A percentile compares a stretch with the other conserved stretches of the same genome.
Evolutionary conservation across 2,329 filamentous ascomycete species (phyloP).

Genomic region (Seiridium unicorne): DNA sequence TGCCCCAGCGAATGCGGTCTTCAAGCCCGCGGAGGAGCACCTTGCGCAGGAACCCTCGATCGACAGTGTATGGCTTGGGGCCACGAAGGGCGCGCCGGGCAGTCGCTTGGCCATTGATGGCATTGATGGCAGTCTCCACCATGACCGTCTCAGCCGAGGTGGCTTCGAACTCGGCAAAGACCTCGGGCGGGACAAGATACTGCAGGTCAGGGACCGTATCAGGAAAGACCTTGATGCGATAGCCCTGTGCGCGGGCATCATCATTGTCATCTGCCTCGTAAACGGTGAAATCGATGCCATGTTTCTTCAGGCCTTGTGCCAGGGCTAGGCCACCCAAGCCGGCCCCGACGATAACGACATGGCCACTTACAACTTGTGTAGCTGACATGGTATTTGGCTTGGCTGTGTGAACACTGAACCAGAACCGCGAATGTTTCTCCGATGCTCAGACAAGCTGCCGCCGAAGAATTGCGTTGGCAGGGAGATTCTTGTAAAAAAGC

Average conservation of each 20-base stretch:
- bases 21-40: background rate
- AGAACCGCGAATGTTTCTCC: no score
- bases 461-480: no score
- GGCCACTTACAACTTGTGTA: background rate
- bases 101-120: background rate
- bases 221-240: background rate
- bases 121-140: background rate
- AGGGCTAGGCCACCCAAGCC: slow-evolving; percentile 12
- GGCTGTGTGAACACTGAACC: no score
- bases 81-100: background rate
- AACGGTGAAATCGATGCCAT: slow-evolving; percentile 6
- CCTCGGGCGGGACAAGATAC: background rate
- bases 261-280: slow-evolving; percentile 5
- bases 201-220: background rate
- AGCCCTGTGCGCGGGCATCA: slow-evolving; percentile 6
- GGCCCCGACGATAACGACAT: slow-evolving; percentile 11
- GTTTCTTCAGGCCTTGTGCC: slow-evolving; percentile 8
- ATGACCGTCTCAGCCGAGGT: background rate
- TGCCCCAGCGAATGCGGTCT: background rate
- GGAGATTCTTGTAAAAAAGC: no score
- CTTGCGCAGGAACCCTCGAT: background rate
- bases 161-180: background rate
- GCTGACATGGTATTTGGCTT: no score
- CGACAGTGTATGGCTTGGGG: background rate
- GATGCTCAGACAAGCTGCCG: no score